Evolutionary conservation across 2,329 filamentous ascomycete genomes (phyloP), one percentile per base, ranked within the genome.

Genomic region (Ceratocystis destructans): DNA sequence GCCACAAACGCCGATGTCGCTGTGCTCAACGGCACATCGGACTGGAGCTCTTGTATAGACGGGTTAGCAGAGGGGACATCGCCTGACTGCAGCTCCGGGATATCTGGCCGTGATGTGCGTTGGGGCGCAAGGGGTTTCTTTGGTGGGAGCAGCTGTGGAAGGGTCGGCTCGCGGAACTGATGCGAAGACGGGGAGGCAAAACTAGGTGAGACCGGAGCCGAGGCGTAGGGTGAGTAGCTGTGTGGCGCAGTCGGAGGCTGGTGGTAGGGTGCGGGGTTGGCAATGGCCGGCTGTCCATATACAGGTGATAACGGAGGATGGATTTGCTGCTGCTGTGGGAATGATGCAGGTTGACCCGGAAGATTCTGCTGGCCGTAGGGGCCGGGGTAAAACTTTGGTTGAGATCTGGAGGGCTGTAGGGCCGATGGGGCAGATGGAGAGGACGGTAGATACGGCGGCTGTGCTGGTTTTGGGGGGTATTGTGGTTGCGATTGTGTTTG

Each of bases 401-500:
- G 63, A 2, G 63, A 48, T 50, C 15, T 25, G 5, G 48, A 37
- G 17, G 45, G 44, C 8, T 37, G 55, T 5, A 63, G 1, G 4
- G 7, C 17, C 22, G 66, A 15, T 20, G 64, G 17, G 6, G 48
- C 20, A 37, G 63, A 37, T 20, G 45, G 57, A 22, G 61, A 50
- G 17, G 15, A 15, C 15, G 55, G 65, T 3, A 25, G 67, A 31
- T 48, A 55, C 20, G 31, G 44, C 2, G 62, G 31, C 22, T 61
- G 55, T n/a, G 55, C 20, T 10, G 33, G 62, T 46, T 20, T 41
- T 55, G 53, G 61, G 17, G 37, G 37, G 37, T 41, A 15, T 41
- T 66, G 64, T 62, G 10, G 37, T n/a, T 65, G 63, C 45, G 63
- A 57, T 45, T 67, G 66, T 22, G 41, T 48, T 10, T 63, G 55